A percentile compares a stretch with the other conserved stretches of the same genome.
These are phyloP conservation scores for Kodamaea sp. DNA, from an alignment of 1,139 yeast species.

Conservation along the genomic window DNA sequence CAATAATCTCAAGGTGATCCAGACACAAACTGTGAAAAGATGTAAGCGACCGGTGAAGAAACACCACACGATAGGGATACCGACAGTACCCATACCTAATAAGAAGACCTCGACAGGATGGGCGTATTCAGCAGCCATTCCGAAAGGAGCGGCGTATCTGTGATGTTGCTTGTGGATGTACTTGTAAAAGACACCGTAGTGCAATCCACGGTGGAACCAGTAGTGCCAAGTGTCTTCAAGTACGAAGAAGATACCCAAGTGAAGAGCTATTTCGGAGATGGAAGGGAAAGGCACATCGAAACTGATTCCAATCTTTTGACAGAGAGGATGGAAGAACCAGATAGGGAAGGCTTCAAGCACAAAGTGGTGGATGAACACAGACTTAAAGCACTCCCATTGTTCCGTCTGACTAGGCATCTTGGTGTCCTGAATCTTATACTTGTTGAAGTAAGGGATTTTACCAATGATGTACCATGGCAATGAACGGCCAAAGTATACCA, in stretches of 20 bases:
- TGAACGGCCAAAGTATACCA: slow-evolving; percentile 48
- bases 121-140: slow-evolving; percentile 51
- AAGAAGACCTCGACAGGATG: slow-evolving; percentile 49
- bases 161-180: slow-evolving; percentile 52
- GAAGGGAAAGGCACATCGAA: slow-evolving; percentile 44
- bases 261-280: slow-evolving; percentile 28
- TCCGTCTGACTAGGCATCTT: slow-evolving; percentile 43
- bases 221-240: slow-evolving; percentile 52
- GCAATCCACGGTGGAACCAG: slow-evolving; percentile 48
- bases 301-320: slow-evolving; percentile 40
- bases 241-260: slow-evolving; percentile 41
- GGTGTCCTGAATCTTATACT: slow-evolving; percentile 45
- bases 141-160: slow-evolving; percentile 52
- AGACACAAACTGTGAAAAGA: slow-evolving; percentile 43
- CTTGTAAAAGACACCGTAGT: slow-evolving; percentile 48
- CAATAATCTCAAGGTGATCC: slow-evolving; percentile 47
- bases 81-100: slow-evolving; percentile 50
- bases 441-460: slow-evolving; percentile 41
- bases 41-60: slow-evolving; percentile 39
- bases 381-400: slow-evolving; percentile 51
- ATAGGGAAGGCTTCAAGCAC: slow-evolving; percentile 50
- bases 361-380: slow-evolving; percentile 45
- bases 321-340: slow-evolving; percentile 51
- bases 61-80: slow-evolving; percentile 47
- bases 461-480: slow-evolving; percentile 50